Percentiles rank a stretch among this genome's conserved stretches.
These are phyloP conservation scores for Metschnikowia sp. DNA, from an alignment of 805 yeast species.

Conservation along the genomic window DNA sequence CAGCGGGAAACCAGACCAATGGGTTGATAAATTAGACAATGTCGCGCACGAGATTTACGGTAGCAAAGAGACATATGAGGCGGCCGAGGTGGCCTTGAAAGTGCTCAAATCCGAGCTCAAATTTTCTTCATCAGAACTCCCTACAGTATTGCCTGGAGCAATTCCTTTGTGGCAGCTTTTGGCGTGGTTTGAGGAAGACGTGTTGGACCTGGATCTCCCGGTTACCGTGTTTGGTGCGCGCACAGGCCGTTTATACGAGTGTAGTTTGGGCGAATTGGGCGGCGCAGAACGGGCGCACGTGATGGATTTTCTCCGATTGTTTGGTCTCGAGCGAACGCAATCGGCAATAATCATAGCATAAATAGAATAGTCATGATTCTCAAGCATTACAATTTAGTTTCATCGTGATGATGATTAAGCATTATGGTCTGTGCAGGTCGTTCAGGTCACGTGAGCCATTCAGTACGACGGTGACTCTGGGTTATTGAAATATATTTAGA, in stretches of 20 bases:
- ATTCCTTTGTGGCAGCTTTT: conserved; percentile 45
- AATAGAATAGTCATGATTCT: not conserved
- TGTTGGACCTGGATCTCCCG: conserved; percentile 4
- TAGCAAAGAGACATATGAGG: conserved; percentile 9
- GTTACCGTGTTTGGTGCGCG: conserved; percentile 9
- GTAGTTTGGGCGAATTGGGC: conserved; percentile 23
- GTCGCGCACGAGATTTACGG: conserved; percentile 9
- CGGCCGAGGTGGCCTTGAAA: conserved; percentile 18
- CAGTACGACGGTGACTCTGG: too few species aligned
- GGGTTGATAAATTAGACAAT: conserved; percentile 5
- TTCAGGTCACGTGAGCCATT: too few species aligned
- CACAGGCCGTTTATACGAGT: conserved; percentile 19
- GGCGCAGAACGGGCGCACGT: conserved; percentile 25
- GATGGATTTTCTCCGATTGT: conserved; percentile 41
- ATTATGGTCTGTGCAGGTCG: too few species aligned
- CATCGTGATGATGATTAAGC: too few species aligned
- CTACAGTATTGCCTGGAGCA: conserved; percentile 50
- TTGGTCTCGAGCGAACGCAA: conserved; percentile 33
- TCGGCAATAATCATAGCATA: conserved; percentile 5
- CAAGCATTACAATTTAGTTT: too few species aligned
- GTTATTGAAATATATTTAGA: too few species aligned
- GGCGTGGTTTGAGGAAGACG: conserved; percentile 23
- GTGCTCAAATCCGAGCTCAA: conserved; percentile 15
- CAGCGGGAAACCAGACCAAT: conserved; percentile 5
- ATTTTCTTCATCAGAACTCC: conserved; percentile 20